Evolutionary conservation across 352 stramenopile genomes (phyloP).

Genomic region (Saprolegnia diclina): DNA sequence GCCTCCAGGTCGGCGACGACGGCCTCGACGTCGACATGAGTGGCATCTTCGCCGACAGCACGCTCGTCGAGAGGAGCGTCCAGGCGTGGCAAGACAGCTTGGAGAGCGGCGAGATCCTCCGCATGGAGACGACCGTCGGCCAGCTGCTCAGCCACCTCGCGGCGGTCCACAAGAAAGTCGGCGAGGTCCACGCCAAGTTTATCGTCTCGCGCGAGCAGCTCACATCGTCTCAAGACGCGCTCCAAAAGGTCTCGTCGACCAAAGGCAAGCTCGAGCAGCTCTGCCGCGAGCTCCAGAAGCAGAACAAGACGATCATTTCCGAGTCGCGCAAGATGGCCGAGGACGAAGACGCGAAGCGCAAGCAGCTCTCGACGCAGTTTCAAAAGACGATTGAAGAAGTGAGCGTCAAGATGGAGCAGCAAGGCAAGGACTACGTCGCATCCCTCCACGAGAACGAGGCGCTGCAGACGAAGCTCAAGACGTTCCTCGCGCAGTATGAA

Average conservation of each 20-base stretch:
- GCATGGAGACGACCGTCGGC: constrained; percentile 12
- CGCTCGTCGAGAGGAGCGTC: not conserved
- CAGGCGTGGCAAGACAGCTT: constrained; percentile 17
- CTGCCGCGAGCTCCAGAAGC: constrained; percentile 79
- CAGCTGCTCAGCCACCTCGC: constrained; percentile 28
- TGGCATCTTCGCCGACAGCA: constrained; percentile 10
- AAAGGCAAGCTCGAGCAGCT: constrained; percentile 80
- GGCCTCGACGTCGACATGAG: constrained; percentile 63
- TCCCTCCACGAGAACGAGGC: constrained; percentile 82
- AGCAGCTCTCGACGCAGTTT: constrained; percentile 69
- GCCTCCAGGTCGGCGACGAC: constrained; percentile 79
- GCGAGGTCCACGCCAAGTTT: constrained; percentile 72
- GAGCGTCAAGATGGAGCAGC: constrained; percentile 83
- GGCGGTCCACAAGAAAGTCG: constrained; percentile 75
- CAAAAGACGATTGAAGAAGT: constrained; percentile 86
- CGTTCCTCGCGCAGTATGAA: constrained; percentile 75
- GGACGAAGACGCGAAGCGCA: constrained; percentile 74
- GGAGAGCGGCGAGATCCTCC: constrained; percentile 15
- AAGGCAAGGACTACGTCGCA: constrained; percentile 75
- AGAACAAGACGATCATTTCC: constrained; percentile 81
- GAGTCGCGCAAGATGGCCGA: constrained; percentile 80
- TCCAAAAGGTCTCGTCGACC: constrained; percentile 46
- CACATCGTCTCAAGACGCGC: constrained; percentile 31
- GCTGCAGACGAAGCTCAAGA: constrained; percentile 80
- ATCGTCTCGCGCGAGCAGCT: constrained; percentile 67